Evolutionary conservation across 108 stramenopile genomes (phyloP).

Genomic region (Mayamaea pseudoterrestris): DNA sequence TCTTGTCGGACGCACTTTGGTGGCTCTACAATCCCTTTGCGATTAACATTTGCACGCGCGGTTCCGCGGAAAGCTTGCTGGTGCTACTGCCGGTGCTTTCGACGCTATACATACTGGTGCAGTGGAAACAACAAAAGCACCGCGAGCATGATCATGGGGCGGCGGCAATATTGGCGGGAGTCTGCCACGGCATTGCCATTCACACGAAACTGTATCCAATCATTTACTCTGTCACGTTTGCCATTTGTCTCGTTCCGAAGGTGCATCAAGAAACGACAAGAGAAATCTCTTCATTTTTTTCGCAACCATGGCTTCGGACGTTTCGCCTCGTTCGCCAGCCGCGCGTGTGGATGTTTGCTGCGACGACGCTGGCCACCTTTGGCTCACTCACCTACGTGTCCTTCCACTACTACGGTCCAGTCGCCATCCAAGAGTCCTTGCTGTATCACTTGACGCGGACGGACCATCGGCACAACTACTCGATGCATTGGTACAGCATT

Average conservation of each 20-base stretch:
- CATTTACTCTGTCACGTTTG: constrained; percentile 70
- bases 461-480: constrained; percentile 80
- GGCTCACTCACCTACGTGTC: constrained; percentile 40
- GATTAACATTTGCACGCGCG: constrained; percentile 90
- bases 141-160: too few relatives aligned
- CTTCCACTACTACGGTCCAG: constrained; percentile 49
- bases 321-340: constrained; percentile 7
- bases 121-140: not conserved
- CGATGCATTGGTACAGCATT: constrained; percentile 72
- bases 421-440: constrained; percentile 76
- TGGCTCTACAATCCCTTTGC: constrained; percentile 86
- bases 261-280: constrained; percentile 7
- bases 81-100: constrained; percentile 74
- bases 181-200: constrained; percentile 72
- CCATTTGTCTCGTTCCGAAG: constrained; percentile 40
- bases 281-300: too few relatives aligned
- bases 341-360: constrained; percentile 41
- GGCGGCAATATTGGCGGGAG: constrained; percentile 43
- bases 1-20: constrained; percentile 47
- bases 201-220: constrained; percentile 81
- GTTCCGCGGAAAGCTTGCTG: constrained; percentile 76
- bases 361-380: constrained; percentile 44
- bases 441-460: constrained; percentile 90
- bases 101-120: constrained; percentile 36
- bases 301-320: too few relatives aligned